Evolutionary conservation across 768 basidiomycete species (phyloP).

Genomic region (Rhizopogon roseolus): DNA sequence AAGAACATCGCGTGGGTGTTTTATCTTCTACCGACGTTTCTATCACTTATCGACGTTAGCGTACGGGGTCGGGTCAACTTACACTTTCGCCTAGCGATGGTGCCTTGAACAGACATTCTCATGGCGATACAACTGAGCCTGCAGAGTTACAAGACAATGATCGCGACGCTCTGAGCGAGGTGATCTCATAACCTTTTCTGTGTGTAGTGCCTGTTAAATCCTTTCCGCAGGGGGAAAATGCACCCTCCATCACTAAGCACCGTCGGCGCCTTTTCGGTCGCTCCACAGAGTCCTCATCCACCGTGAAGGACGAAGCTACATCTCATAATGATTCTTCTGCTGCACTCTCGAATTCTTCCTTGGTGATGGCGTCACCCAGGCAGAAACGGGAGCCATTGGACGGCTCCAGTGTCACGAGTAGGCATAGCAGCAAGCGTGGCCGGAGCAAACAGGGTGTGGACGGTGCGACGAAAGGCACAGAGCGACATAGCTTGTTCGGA

Average conservation of each 20-base stretch:
- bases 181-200: conserved; percentile 27
- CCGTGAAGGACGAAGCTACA: conserved; percentile 23
- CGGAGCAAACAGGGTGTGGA: conserved; percentile 51
- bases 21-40: neutral
- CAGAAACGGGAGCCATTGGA: conserved; percentile 20
- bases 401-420: conserved; percentile 14
- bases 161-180: conserved; percentile 62
- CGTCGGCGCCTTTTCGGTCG: conserved; percentile 61
- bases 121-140: conserved; percentile 26
- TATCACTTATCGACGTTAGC: conserved; percentile 16
- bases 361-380: conserved; percentile 14
- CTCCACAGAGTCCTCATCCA: conserved; percentile 33
- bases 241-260: conserved; percentile 31
- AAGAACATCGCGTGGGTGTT: neutral
- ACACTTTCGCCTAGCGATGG: conserved; percentile 60
- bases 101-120: conserved; percentile 36
- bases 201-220: neutral
- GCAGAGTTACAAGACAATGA: conserved; percentile 42
- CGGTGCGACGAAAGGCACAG: conserved; percentile 36
- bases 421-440: conserved; percentile 24
- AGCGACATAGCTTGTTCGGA: conserved; percentile 83
- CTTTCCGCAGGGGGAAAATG: conserved; percentile 45
- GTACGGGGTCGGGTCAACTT: conserved; percentile 47
- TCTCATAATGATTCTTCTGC: conserved; percentile 24
- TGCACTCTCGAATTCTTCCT: conserved; percentile 16